Percentiles rank a stretch among this genome's conserved stretches.
Conservation (phyloP, 148 eudicot species). For the Cornus florida region DNA sequence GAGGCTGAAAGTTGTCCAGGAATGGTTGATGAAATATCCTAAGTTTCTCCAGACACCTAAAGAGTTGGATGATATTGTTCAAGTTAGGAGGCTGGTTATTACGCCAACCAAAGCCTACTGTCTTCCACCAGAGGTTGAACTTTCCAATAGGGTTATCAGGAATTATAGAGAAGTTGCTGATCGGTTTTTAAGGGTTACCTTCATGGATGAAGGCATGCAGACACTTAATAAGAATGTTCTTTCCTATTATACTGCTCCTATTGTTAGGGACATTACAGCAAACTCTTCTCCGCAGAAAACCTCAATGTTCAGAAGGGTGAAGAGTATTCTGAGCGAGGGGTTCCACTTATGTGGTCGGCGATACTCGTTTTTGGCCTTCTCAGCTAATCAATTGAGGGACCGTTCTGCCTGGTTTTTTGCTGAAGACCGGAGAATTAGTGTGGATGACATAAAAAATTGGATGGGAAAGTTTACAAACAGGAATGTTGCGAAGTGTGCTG, state of each 20-base stretch:
- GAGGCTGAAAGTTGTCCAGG: slow-evolving; percentile 48
- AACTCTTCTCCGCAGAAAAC: slow-evolving; percentile 50
- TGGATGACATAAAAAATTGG: slow-evolving; percentile 45
- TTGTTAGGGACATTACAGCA: slow-evolving; percentile 52
- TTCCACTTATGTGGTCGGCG: slow-evolving; percentile 69
- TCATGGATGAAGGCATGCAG: slow-evolving; percentile 89
- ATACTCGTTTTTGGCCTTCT: slow-evolving; percentile 79
- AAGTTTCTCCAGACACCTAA: slow-evolving; percentile 45
- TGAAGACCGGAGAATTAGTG: slow-evolving; percentile 39
- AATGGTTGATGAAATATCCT: slow-evolving; percentile 66
- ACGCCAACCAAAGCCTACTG: slow-evolving; percentile 91
- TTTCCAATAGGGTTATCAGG: slow-evolving; percentile 81
- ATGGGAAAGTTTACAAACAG: slow-evolving; percentile 67
- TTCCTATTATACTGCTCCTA: slow-evolving; percentile 56
- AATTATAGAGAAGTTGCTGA: slow-evolving; percentile 58
- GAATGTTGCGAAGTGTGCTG: slow-evolving; percentile 86
- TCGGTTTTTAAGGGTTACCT: slow-evolving; percentile 80
- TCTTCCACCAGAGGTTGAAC: slow-evolving; percentile 77
- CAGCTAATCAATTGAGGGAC: slow-evolving; percentile 82
- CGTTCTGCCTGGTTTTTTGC: slow-evolving; percentile 99
- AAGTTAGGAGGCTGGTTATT: slow-evolving; percentile 74
- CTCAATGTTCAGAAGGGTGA: slow-evolving; percentile 53
- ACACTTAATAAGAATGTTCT: slow-evolving; percentile 57
- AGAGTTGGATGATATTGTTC: slow-evolving; percentile 48
- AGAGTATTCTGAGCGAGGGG: slow-evolving; percentile 45